phyloP scores from a whole-genome alignment of 495 filamentous ascomycete genomes.

The Cetradonia linearis region DNA sequence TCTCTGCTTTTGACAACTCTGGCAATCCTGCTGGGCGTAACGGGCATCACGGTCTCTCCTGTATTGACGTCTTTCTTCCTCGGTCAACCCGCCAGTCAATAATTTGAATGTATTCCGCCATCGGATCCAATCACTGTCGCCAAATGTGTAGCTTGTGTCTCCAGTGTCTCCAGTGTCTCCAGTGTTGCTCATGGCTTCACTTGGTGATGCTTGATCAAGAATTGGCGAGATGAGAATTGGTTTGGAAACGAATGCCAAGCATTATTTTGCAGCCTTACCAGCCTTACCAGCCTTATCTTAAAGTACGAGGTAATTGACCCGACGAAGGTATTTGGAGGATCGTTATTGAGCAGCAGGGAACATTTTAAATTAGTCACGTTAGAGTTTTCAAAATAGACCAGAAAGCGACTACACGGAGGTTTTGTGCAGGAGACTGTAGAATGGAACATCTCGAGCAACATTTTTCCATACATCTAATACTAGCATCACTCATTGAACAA shows the following conservation, averaged over 20 bases:
- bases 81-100: constrained; percentile 58
- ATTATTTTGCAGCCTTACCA: not conserved
- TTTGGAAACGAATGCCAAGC: not conserved
- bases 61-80: constrained; percentile 59
- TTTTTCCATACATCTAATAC: too few relatives aligned
- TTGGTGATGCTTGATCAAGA: not conserved
- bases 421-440: too few relatives aligned
- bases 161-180: not conserved
- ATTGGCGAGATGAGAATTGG: not conserved
- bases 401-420: too few relatives aligned
- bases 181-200: not conserved
- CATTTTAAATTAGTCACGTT: too few relatives aligned
- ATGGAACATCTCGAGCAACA: too few relatives aligned
- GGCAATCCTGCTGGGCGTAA: constrained; percentile 62
- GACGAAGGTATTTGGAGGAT: too few relatives aligned
- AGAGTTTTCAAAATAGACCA: too few relatives aligned
- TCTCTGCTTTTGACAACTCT: constrained; percentile 63
- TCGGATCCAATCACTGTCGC: constrained; percentile 55
- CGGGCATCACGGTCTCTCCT: constrained; percentile 54
- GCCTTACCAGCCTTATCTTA: too few relatives aligned
- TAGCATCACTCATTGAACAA: too few relatives aligned
- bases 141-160: constrained; percentile 36
- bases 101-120: constrained; percentile 76
- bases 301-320: too few relatives aligned
- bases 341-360: too few relatives aligned